A percentile compares a stretch with the other conserved stretches of the same genome.
Conservation (phyloP, 768 basidiomycete species). For the Termitomyces sp. region DNA sequence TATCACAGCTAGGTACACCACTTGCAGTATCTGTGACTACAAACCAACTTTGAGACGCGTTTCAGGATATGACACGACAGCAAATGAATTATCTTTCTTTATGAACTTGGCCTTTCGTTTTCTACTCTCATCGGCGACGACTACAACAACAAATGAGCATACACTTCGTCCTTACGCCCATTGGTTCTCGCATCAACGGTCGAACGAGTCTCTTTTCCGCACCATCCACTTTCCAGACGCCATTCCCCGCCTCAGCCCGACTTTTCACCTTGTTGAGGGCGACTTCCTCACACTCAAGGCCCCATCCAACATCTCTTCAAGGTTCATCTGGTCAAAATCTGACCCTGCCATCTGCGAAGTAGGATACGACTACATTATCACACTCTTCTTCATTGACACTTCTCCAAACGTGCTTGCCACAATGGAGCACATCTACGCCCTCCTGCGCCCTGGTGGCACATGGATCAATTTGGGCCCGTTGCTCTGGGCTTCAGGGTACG, state of each 20-base stretch:
- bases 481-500: slow-evolving; percentile 52
- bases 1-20: slow-evolving; percentile 48
- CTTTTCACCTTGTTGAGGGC: slow-evolving; percentile 44
- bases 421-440: slow-evolving; percentile 49
- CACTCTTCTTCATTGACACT: slow-evolving; percentile 65
- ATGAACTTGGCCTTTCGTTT: slow-evolving; percentile 61
- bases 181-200: slow-evolving; percentile 67
- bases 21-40: neutral
- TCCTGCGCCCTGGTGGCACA: slow-evolving; percentile 55
- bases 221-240: slow-evolving; percentile 55
- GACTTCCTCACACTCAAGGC: slow-evolving; percentile 48
- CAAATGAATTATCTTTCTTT: slow-evolving; percentile 60
- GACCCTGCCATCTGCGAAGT: neutral
- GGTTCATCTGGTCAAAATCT: slow-evolving; percentile 15
- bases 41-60: neutral
- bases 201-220: slow-evolving; percentile 45
- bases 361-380: slow-evolving; percentile 58
- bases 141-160: slow-evolving; percentile 40
- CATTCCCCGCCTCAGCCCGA: slow-evolving; percentile 40
- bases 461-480: slow-evolving; percentile 75
- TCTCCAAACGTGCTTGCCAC: slow-evolving; percentile 48
- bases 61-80: slow-evolving; percentile 50
- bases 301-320: slow-evolving; percentile 8
- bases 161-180: slow-evolving; percentile 55
- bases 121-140: slow-evolving; percentile 44